These are phyloP conservation scores for Wallemia mellicola DNA, from an alignment of 1,284 basidiomycete genomes.

Conservation along the genomic window DNA sequence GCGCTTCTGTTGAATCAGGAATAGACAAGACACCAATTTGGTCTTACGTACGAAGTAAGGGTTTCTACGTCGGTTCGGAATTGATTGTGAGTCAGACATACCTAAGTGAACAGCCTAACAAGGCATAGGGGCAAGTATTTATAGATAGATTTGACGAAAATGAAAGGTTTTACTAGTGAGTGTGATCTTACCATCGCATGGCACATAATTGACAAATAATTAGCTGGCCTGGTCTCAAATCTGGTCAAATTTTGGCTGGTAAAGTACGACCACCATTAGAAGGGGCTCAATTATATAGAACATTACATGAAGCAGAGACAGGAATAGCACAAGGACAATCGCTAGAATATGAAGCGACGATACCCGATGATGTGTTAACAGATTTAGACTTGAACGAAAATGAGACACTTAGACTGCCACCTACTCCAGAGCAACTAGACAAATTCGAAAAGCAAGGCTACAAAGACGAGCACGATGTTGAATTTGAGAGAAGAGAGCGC, in stretches of 20 bases:
- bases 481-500: not conserved
- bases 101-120: not conserved
- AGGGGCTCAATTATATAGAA: constrained; percentile 16
- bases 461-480: not conserved
- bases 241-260: constrained; percentile 17
- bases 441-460: constrained; percentile 12
- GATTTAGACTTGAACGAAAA: constrained; percentile 11
- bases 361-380: constrained; percentile 2
- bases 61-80: constrained; percentile 20
- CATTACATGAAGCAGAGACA: constrained; percentile 21
- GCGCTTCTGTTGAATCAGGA: constrained; percentile 19
- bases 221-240: constrained; percentile 16
- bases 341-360: constrained; percentile 9
- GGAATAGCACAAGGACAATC: constrained; percentile 20
- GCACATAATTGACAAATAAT: too few relatives aligned
- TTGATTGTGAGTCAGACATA: constrained; percentile 9
- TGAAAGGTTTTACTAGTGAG: constrained; percentile 6
- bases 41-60: constrained; percentile 16
- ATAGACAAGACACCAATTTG: constrained; percentile 17
- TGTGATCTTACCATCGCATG: too few relatives aligned
- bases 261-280: constrained; percentile 19
- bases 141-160: constrained; percentile 11
- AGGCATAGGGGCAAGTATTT: constrained; percentile 17
- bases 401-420: constrained; percentile 19
- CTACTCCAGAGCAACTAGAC: constrained; percentile 16